Conservation (phyloP, 2,329 filamentous ascomycete genomes). For the Penicillium expansum region DNA sequence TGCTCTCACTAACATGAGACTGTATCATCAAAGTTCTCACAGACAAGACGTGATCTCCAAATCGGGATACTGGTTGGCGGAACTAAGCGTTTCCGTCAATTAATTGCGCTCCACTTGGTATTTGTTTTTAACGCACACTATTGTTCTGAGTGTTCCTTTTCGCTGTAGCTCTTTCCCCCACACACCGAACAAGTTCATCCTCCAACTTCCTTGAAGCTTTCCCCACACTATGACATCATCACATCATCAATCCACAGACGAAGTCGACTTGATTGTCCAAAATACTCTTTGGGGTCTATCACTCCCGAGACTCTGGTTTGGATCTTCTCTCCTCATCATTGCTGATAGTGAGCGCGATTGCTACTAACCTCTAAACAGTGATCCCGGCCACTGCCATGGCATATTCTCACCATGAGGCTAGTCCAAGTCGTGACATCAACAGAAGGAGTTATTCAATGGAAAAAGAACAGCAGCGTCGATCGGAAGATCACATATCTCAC, state of each 20-base stretch:
- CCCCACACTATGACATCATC: conserved; percentile 1
- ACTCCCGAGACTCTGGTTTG: too few species aligned
- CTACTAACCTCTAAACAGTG: not conserved
- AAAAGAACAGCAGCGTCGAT: not conserved
- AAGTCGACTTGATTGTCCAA: not conserved
- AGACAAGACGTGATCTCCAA: not conserved
- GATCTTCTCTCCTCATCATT: too few species aligned
- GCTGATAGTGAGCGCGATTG: not conserved
- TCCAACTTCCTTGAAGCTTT: not conserved
- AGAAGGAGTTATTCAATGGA: not conserved
- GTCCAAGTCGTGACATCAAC: not conserved
- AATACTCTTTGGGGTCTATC: too few species aligned
- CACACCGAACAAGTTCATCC: not conserved
- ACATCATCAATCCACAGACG: not conserved
- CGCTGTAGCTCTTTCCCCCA: too few species aligned
- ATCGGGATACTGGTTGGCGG: not conserved
- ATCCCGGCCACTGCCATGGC: not conserved
- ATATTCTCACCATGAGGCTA: not conserved
- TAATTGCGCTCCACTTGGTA: not conserved
- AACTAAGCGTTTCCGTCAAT: not conserved
- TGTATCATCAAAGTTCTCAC: not conserved
- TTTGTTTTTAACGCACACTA: not conserved
- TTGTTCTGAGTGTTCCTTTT: not conserved
- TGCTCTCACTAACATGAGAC: not conserved
- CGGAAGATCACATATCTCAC: not conserved